Conservation (phyloP, 495 filamentous ascomycete genomes). For the Aspergillus sclerotiicarbonarius region DNA sequence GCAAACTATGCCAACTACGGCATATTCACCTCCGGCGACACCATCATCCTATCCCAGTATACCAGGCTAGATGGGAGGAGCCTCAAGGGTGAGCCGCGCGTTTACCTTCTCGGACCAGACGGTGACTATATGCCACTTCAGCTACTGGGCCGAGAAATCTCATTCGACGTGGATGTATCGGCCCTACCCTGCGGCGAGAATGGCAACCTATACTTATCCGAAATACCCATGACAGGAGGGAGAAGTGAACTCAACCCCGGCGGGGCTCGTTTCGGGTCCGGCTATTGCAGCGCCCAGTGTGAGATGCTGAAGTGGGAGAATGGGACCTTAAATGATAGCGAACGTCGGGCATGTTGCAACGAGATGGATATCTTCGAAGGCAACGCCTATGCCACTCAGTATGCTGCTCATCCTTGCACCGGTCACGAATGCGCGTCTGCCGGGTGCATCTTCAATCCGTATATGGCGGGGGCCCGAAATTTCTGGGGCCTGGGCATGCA, state of each 20-base stretch:
- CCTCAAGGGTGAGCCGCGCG: background rate
- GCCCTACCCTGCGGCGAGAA: constrained; percentile 9
- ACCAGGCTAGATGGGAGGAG: background rate
- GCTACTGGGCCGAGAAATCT: constrained; percentile 7
- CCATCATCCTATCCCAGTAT: constrained; percentile 4
- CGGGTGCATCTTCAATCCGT: constrained; percentile 9
- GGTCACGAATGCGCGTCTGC: background rate
- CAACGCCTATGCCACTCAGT: constrained; percentile 5
- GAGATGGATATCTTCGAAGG: constrained; percentile 12
- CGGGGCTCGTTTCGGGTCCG: constrained; percentile 2
- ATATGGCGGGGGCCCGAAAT: background rate
- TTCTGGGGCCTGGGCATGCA: constrained; percentile 2
- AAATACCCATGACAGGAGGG: constrained; percentile 8
- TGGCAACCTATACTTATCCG: constrained; percentile 7
- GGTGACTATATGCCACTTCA: constrained; percentile 5
- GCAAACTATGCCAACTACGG: constrained; percentile 6
- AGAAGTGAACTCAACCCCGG: constrained; percentile 8
- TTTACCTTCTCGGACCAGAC: constrained; percentile 5
- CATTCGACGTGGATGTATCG: constrained; percentile 7
- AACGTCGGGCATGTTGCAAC: constrained; percentile 2
- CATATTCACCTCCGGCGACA: constrained; percentile 2
- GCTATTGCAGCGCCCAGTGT: constrained; percentile 8
- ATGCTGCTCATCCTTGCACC: constrained; percentile 3
- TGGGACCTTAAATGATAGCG: constrained; percentile 3
- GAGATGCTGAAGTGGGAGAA: constrained; percentile 3